Evolutionary conservation across 371 early-diverging fungal genomes (phyloP), one percentile per base, ranked within the genome.

Genomic region (Cokeromyces recurvatus): DNA sequence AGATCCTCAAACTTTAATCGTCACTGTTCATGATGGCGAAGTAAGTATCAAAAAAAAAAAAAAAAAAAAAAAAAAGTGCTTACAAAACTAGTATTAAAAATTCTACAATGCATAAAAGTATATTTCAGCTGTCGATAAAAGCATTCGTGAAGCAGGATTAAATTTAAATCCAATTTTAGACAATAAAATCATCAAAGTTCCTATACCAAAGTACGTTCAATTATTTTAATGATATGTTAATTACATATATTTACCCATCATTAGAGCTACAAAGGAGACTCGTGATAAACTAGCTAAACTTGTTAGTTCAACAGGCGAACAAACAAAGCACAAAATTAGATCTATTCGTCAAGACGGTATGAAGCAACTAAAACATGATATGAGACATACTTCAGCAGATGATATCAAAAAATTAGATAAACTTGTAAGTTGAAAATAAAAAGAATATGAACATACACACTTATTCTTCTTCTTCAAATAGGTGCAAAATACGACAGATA

Each of bases 131-230:
- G 87, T 91, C 4, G 93, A 92, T 45, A 86, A 89, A 49, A 81
- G 91, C 4, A 90, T 95, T 51, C 85, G 90, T 43, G 78, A 76
- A 37, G 82, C 94, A 14, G 84, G 82, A 21, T 73, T 94, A 31
- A 89, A 89, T 38, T 65, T 93, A 35, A 92, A 90, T 57, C 94
- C 96, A 23, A 71, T 83, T 35, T 64, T 74, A 16, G 87, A 89
- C 23, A 82, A 78, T 39, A 84, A 84, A 43, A 64, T 78, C 17
- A 63, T 94, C 43, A 71, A 80, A 36, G 90, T 94, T 0, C 92
- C 93, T 5, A 82, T 95, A 38, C 96, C 94, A 55, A 90, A 86
- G 88, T 85, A 81, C 66, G 70, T 46, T n/a, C n/a, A n/a, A n/a
- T n/a, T n/a, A n/a, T n/a, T n/a, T n/a, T n/a, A n/a, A n/a, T n/a